These are phyloP conservation scores for Casuarina equisetifolia DNA, from an alignment of 306 rosid genomes.

Conservation along the genomic window DNA sequence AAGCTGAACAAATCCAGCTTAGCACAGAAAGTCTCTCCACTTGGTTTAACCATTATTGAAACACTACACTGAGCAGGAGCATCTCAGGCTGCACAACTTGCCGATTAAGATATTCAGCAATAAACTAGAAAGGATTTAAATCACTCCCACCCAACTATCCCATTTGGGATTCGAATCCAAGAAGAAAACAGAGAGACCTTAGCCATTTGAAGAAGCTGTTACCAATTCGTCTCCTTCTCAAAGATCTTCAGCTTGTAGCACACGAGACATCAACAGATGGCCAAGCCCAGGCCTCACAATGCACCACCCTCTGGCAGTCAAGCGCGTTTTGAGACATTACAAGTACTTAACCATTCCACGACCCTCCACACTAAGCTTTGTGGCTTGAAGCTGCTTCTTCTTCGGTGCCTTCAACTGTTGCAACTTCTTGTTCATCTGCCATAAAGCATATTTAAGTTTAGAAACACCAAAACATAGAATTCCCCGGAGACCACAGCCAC, in stretches of 20 bases:
- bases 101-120: background rate
- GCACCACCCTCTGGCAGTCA: background rate
- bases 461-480: background rate
- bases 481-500: too few relatives aligned
- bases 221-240: background rate
- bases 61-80: background rate
- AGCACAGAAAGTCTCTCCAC: too few relatives aligned
- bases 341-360: slow-evolving; percentile 93
- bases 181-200: background rate
- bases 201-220: background rate
- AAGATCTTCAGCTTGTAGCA: background rate
- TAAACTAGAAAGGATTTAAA: background rate
- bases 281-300: background rate
- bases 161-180: background rate
- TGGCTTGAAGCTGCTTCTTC: slow-evolving; percentile 95
- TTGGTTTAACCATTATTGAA: too few relatives aligned
- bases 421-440: slow-evolving; percentile 94
- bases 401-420: slow-evolving; percentile 96
- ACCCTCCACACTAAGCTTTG: slow-evolving; percentile 92
- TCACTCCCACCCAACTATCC: background rate
- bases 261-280: background rate
- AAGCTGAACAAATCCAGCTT: too few relatives aligned
- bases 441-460: slow-evolving; percentile 8
- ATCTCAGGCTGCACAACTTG: background rate
- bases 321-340: slow-evolving; percentile 18